Base-by-base conservation (phyloP, 441 rosid genomes). In the Bocquillonia castaneifolia region DNA sequence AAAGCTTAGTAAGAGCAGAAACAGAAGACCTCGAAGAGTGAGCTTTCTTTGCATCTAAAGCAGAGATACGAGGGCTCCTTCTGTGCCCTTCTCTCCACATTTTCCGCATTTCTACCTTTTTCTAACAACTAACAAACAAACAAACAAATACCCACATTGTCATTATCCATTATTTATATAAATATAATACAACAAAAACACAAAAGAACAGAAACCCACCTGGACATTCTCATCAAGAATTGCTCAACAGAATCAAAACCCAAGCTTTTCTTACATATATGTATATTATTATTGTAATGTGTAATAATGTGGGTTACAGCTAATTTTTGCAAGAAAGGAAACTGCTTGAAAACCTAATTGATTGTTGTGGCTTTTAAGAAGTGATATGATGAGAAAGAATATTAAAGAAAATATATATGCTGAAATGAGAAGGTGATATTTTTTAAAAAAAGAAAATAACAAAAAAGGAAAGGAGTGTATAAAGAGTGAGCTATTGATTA, bases 61-160 rank as follows among this genome's bases (percentile, higher is more conserved):
- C 82, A 65, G 76, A 80, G 63, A 81, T 77, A 67, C 82, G 72
- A 20, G 86, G 81, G 74, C 84, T 85, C 75, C 81, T 79, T 71
- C 83, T 77, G 23, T 73, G 73, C 71, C 79, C 86, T 68, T 80
- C 82, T 75, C 76, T 78, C 81, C 75, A 78, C 32, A 66, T 23
- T 29, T 60, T 53, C 76, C 69, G 70, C 83, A 72, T 78, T 72
- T 67, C 69, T 69, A 58, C 76, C 76, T 76, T 70, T 66, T 76
- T 69, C 12, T 5, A 59, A 37, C 59, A 59, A 22, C 22, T 8
- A 42, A 3, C 34, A 60, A 59, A 26, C 26, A 15, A 28, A 20
- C 3, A 67, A 54, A 52, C 64, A 63, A 26, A 67, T 2, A n/a
- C 58, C 70, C 78, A 77, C 75, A 70, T 48, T 62, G 20, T 32